A percentile compares a stretch with the other conserved stretches of the same genome.
phyloP scores from a whole-genome alignment of 495 filamentous ascomycete genomes.

The Letharia lupina region DNA sequence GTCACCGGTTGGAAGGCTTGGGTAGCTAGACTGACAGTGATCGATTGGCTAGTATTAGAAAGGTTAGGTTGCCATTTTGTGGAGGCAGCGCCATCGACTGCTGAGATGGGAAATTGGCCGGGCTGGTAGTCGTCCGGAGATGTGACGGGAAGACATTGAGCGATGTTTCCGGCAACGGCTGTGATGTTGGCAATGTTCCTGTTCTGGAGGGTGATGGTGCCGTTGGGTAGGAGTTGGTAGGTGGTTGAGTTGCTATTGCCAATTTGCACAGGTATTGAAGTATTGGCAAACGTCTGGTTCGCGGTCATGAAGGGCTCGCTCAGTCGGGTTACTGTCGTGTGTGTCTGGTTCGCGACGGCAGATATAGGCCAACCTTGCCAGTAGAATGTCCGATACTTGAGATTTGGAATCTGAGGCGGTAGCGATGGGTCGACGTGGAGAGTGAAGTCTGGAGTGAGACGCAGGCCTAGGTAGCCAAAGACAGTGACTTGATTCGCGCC shows the following conservation, averaged over 20 bases:
- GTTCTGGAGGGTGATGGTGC: conserved; percentile 52
- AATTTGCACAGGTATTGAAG: conserved; percentile 44
- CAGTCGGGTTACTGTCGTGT: conserved; percentile 52
- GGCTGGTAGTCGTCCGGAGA: conserved; percentile 44
- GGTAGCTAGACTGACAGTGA: conserved; percentile 44
- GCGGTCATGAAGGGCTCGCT: conserved; percentile 35
- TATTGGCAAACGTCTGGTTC: conserved; percentile 39
- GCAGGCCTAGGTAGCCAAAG: conserved; percentile 55
- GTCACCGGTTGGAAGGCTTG: conserved; percentile 38
- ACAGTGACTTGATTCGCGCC: conserved; percentile 54
- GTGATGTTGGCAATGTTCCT: conserved; percentile 39
- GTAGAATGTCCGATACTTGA: conserved; percentile 60
- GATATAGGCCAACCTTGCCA: conserved; percentile 59
- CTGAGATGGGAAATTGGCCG: conserved; percentile 65
- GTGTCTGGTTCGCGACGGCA: conserved; percentile 54
- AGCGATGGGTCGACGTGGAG: conserved; percentile 51
- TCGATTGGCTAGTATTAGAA: conserved; percentile 37
- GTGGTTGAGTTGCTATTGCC: conserved; percentile 33
- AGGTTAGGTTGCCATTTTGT: conserved; percentile 64
- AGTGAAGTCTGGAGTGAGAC: conserved; percentile 42
- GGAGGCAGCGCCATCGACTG: conserved; percentile 59
- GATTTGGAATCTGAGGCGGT: conserved; percentile 52
- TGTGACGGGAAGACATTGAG: conserved; percentile 54
- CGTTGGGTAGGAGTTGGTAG: conserved; percentile 43
- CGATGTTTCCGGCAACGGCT: conserved; percentile 51